Evolutionary conservation across 805 yeast genomes (phyloP).

Genomic region (baker's yeast (Saccharomyces cerevisiae)): DNA sequence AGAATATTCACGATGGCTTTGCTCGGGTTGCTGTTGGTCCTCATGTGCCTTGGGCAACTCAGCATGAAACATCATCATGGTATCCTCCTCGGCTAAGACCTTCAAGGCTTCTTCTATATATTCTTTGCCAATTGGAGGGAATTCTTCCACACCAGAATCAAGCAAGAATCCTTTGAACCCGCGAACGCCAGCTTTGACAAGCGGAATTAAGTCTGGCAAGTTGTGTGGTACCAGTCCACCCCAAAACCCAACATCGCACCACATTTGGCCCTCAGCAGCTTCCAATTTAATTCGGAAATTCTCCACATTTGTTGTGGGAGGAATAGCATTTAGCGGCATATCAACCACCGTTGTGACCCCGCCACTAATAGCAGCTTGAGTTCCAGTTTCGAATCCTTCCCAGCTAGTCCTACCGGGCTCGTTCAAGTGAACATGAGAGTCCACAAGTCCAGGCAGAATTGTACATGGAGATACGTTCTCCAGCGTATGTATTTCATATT

Average conservation of each 20-base stretch:
- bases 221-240: conserved; percentile 88
- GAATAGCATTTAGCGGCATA: conserved; percentile 93
- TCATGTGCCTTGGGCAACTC: conserved; percentile 57
- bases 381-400: conserved; percentile 98
- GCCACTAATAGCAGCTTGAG: conserved; percentile 89
- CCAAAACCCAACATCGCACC: conserved; percentile 96
- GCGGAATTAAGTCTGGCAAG: conserved; percentile 57
- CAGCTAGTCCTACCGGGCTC: conserved; percentile 98
- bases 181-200: conserved; percentile 78
- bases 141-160: conserved; percentile 94
- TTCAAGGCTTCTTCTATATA: conserved; percentile 64
- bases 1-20: conserved; percentile 53
- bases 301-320: conserved; percentile 82
- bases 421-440: conserved; percentile 87
- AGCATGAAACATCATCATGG: conserved; percentile 87
- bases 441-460: conserved; percentile 85
- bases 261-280: conserved; percentile 74
- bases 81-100: conserved; percentile 49
- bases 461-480: conserved; percentile 54
- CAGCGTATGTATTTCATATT: conserved; percentile 39
- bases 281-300: conserved; percentile 66
- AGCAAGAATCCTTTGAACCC: conserved; percentile 92
- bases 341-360: conserved; percentile 94
- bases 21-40: conserved; percentile 14
- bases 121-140: conserved; percentile 65